Evolutionary conservation across 176 grass and related monocot species (phyloP), one percentile per base, ranked within the genome.

Genomic region (Phoenix roebelenii): DNA sequence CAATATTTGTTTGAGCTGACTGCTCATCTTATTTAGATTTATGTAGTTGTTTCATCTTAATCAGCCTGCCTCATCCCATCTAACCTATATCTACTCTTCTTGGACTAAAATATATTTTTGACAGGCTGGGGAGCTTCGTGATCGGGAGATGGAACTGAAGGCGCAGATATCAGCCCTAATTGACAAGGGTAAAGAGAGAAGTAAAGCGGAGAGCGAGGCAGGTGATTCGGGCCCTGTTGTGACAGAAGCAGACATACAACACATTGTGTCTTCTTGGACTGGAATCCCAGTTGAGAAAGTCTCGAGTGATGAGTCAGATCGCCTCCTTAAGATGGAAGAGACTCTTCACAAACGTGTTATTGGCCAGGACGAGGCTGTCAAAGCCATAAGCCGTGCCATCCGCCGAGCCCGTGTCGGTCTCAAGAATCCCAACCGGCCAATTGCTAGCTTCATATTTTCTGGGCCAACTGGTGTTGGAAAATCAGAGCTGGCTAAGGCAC

Each of bases 271-370:
- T 0, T 89, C 82, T 18, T 95, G 90, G 90, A 95, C 90, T 60
- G 90, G 83, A 56, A 95, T 95, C 25, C 90, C 90, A 12, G 90
- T 95, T 15, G 85, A 95, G 60, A 89, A 95, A 75, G 90, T 95
- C 51, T 89, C 90, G 3, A 78, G 67, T 9, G 90, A 95, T 2
- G 85, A 89, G 63, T 89, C 90, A 10, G 78, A 95, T 58, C 84
- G 85, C 52, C 86, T 95, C 35, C 85, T 95, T 50, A 86, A 89
- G 66, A 95, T 95, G 90, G 86, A 95, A 69, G 90, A 86, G 52
- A 89, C 80, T 55, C 84, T 95, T 28, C 90, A 89, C 22, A 81
- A 65, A 5, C 90, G 85, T 71, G 79, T 95, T 51, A 71, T 95
- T 72, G 89, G 89, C 18, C 90, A 95, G 76, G 90, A 95, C 64